Evolutionary conservation across 306 rosid species (phyloP), one percentile per base, ranked within the genome.

Genomic region (Quercus gilva): DNA sequence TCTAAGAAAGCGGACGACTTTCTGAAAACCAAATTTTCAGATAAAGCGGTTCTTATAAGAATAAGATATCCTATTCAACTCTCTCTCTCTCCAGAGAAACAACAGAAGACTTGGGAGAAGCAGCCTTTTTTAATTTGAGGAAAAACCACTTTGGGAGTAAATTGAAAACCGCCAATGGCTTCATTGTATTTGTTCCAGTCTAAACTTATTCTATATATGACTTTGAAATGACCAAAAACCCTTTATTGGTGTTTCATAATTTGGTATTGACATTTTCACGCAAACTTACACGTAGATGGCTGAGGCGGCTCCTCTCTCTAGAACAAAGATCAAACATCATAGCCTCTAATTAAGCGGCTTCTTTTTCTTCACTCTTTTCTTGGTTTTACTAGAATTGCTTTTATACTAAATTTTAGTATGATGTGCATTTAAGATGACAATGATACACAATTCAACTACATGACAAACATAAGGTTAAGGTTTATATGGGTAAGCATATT

Each of bases 211-310:
- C 9, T 31, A 45, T 5, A 19, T 26, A 14, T 15, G 65, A 21
- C 17, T 1, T 31, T 70, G 86, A 76, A 91, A 85, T 88, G 82
- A 80, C 92, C 56, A 71, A 88, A 90, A 73, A 58, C 86, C 83
- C 90, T 65, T 55, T 28, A 3, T 23, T 58, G 45, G 45, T 26
- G 2, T 78, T 77, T 83, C 43, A 37, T 67, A 71, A 74, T 82
- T 73, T 78, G 76, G 81, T 79, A 49, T 86, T 88, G 79, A 80
- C 85, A 78, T 75, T 87, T 89, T 85, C 89, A 86, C 88, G 93
- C 90, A 86, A 85, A 84, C 82, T 70, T 83, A 87, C 91, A 91
- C 94, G 89, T 90, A 49, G 85, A 79, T 74, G 33, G 19, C 26
- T 73, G 31, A 61, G 85, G 74, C 72, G 71, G 84, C 87, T 80